Percentiles rank a stretch among this genome's conserved stretches.
Evolutionary conservation across 495 filamentous ascomycete species (phyloP).

Genomic region (Mytilinidion resinicola): DNA sequence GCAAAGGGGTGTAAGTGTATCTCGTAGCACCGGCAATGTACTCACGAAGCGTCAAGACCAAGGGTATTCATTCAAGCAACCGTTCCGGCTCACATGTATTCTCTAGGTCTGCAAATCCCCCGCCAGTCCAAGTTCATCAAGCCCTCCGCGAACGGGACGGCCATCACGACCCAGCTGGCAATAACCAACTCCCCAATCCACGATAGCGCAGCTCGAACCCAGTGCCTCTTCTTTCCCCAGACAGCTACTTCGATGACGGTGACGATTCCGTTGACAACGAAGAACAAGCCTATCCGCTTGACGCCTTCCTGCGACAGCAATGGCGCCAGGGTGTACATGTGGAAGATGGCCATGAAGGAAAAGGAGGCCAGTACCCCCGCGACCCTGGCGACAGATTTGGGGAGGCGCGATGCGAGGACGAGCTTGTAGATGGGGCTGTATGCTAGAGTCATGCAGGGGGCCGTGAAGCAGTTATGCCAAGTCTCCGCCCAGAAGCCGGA

Average conservation of each 20-base stretch:
- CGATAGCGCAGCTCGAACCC: slow-evolving; percentile 28
- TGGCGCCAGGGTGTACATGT: slow-evolving; percentile 33
- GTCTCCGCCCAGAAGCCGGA: slow-evolving; percentile 37
- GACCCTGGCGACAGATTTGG: slow-evolving; percentile 24
- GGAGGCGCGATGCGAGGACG: slow-evolving; percentile 29
- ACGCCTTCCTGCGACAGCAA: slow-evolving; percentile 27
- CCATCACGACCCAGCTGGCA: slow-evolving; percentile 32
- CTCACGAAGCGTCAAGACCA: too few relatives aligned
- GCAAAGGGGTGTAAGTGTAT: too few relatives aligned
- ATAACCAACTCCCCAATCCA: slow-evolving; percentile 34
- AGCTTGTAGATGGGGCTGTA: slow-evolving; percentile 29
- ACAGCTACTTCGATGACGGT: slow-evolving; percentile 32
- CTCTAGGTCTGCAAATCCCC: slow-evolving; percentile 23
- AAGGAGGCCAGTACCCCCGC: slow-evolving; percentile 34
- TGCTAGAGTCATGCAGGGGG: slow-evolving; percentile 33
- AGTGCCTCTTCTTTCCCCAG: slow-evolving; percentile 36
- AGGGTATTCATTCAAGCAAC: too few relatives aligned
- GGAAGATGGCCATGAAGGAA: slow-evolving; percentile 35
- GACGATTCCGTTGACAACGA: slow-evolving; percentile 34
- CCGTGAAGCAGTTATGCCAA: slow-evolving; percentile 39
- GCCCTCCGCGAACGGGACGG: slow-evolving; percentile 32
- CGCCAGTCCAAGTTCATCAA: slow-evolving; percentile 30
- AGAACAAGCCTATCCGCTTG: slow-evolving; percentile 33
- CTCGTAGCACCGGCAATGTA: too few relatives aligned
- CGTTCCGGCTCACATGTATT: background rate